Conservation (phyloP, 2,329 filamentous ascomycete species). For the Xylariales sp. region DNA sequence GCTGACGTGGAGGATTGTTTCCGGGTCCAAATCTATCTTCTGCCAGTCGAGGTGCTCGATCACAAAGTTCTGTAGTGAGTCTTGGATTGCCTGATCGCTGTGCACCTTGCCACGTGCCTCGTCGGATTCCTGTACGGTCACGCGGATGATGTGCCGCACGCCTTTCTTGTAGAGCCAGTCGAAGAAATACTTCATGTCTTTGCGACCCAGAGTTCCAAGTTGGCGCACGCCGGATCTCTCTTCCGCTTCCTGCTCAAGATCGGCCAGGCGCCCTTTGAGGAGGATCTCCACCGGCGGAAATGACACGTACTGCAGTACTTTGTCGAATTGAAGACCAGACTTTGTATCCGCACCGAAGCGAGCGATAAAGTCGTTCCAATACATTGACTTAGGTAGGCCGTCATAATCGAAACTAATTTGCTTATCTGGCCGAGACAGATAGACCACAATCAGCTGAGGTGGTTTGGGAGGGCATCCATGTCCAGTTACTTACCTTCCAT, state of each 20-base stretch:
- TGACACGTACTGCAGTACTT: background rate
- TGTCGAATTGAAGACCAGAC: no score
- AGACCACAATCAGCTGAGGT: no score
- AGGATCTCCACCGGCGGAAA: background rate
- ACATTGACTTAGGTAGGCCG: no score
- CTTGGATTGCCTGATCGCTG: background rate
- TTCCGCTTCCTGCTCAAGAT: background rate
- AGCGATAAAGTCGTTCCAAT: no score
- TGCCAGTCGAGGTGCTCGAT: conserved; percentile 4
- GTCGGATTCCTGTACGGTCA: background rate
- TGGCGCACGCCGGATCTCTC: background rate
- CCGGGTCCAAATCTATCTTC: conserved; percentile 2
- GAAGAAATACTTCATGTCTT: conserved; percentile 7
- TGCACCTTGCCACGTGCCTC: background rate
- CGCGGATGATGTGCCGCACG: background rate
- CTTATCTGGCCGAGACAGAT: no score
- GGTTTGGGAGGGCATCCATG: no score
- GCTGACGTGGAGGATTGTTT: background rate
- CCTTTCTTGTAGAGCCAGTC: conserved; percentile 5
- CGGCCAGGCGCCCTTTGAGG: background rate
- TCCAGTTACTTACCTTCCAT: no score
- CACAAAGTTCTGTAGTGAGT: background rate
- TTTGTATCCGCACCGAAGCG: no score
- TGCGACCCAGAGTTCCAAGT: background rate
- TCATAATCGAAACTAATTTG: no score